Evolutionary conservation across 1,284 basidiomycete species (phyloP), one percentile per base, ranked within the genome.

Genomic region (Schizophyllum commune): DNA sequence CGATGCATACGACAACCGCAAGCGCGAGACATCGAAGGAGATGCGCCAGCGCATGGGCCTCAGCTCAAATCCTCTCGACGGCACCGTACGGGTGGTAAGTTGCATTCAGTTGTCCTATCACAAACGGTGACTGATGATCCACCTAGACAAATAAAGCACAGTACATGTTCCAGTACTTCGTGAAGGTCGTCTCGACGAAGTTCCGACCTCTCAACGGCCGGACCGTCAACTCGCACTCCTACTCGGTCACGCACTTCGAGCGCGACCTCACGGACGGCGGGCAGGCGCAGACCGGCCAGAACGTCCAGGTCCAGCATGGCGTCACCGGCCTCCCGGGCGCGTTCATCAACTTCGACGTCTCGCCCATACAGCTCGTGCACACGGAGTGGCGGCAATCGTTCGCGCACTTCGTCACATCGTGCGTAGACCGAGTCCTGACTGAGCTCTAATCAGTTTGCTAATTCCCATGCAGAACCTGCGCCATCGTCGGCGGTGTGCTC

Each of bases 311-410:
- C 27, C 87, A 88, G 61, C 96, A 98, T 71, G 89, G 91, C 60
- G 82, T 85, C 61, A 77, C 78, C 54, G 96, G 96, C 51, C 76
- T 91, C 55, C 92, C 93, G 60, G 88, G 92, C 54, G 88, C 89
- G 19, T 97, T 94, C 79, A 91, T 97, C 85, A 98, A 96, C 78
- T 96, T 91, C 73, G 97, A 99, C 72, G 98, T 99, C 71, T 96
- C 94, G n/a, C 96, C 95, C 1, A 93, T 98, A 71, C 87, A 92
- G 60, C 89, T 98, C 56, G 88, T 94, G 21, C 94, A 97, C 71
- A 83, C 84, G n/a, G 95, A 97, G 72, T 89, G 83, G 52, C 84
- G 94, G 61, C 94, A 97, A 75, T 92, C 92, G 0, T 96, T 99
- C 72, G 94, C 96, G 5, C 97, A 98, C 76, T 98, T 99, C 81